phyloP scores from a whole-genome alignment of 371 early-diverging fungal species.

The Dichotomocladium elegans region DNA sequence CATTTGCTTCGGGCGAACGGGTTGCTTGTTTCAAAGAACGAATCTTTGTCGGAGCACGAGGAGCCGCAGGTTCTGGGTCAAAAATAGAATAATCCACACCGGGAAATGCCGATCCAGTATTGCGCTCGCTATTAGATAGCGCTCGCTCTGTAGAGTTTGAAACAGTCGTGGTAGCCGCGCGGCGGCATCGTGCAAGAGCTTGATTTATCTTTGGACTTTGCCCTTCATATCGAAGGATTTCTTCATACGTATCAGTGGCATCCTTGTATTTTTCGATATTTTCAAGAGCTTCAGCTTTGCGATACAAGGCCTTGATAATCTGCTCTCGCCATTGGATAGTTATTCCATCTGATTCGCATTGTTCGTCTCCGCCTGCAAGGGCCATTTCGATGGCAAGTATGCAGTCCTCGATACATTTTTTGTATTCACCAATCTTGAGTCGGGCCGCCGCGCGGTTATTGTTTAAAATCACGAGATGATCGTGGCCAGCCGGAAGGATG shows the following conservation, averaged over 20 bases:
- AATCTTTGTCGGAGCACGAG: neutral
- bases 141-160: neutral
- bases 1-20: slow-evolving; percentile 9
- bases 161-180: slow-evolving; percentile 9
- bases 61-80: neutral
- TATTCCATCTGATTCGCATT: slow-evolving; percentile 31
- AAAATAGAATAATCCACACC: slow-evolving; percentile 11
- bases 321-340: slow-evolving; percentile 53
- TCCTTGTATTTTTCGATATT: slow-evolving; percentile 72
- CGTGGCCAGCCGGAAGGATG: slow-evolving; percentile 55
- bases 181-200: slow-evolving; percentile 32
- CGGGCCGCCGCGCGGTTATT: slow-evolving; percentile 90
- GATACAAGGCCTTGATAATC: slow-evolving; percentile 61
- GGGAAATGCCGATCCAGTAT: slow-evolving; percentile 9
- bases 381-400: slow-evolving; percentile 42
- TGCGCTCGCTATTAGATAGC: neutral
- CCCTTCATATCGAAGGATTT: slow-evolving; percentile 43
- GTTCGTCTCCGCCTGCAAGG: slow-evolving; percentile 22
- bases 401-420: slow-evolving; percentile 66
- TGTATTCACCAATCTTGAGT: slow-evolving; percentile 84
- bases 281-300: slow-evolving; percentile 81
- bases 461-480: slow-evolving; percentile 57
- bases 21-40: neutral
- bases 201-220: slow-evolving; percentile 48
- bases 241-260: slow-evolving; percentile 71